A percentile compares a stretch with the other conserved stretches of the same genome.
These are phyloP conservation scores for Trypanosoma brucei DNA, from an alignment of 208 protist species.

Conservation along the genomic window DNA sequence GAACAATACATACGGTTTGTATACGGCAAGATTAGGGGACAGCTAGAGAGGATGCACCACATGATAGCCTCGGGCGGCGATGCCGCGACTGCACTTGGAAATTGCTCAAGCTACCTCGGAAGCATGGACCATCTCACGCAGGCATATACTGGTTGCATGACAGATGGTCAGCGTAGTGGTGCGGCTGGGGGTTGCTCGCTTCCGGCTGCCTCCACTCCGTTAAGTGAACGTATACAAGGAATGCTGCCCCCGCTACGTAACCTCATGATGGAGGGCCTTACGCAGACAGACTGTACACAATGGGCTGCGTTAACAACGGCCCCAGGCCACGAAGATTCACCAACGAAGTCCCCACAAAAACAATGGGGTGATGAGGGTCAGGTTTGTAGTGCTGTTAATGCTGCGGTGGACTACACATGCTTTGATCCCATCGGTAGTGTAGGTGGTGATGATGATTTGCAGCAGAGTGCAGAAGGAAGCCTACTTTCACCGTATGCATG, in stretches of 20 bases:
- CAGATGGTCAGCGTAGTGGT: slow-evolving; percentile 13
- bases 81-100: slow-evolving; percentile 4
- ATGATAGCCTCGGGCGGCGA: slow-evolving; percentile 17
- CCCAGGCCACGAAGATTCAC: slow-evolving; percentile 9
- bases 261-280: background rate
- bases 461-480: background rate
- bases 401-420: slow-evolving; percentile 19
- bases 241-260: background rate
- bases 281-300: slow-evolving; percentile 2
- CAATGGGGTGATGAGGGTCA: slow-evolving; percentile 11
- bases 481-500: slow-evolving; percentile 5
- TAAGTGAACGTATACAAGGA: slow-evolving; percentile 6
- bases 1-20: slow-evolving; percentile 44
- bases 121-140: slow-evolving; percentile 7
- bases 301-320: slow-evolving; percentile 11
- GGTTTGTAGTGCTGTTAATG: background rate
- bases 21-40: slow-evolving; percentile 42
- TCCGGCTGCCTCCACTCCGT: slow-evolving; percentile 6
- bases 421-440: slow-evolving; percentile 20
- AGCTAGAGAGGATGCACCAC: slow-evolving; percentile 46
- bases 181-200: background rate
- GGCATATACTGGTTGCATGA: slow-evolving; percentile 6
- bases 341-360: slow-evolving; percentile 21
- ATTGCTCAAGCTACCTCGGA: slow-evolving; percentile 10
- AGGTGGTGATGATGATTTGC: slow-evolving; percentile 16